Evolutionary conservation across 441 rosid species (phyloP), one percentile per base, ranked within the genome.

Genomic region (Jatropha multifida): DNA sequence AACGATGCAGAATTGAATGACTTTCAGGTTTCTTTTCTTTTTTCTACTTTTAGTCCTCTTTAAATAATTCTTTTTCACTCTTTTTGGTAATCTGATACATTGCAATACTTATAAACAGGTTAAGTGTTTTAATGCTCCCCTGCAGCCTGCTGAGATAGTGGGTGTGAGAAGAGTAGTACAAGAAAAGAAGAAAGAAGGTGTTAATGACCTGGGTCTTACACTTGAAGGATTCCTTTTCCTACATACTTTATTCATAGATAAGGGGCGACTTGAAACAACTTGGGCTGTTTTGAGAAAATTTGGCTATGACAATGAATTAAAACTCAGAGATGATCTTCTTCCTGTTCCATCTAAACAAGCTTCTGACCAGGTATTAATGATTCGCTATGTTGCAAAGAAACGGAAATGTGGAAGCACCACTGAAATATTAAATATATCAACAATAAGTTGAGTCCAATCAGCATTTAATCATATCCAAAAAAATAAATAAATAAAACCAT

Each of bases 211-310:
- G 37, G 99, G 99, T 64, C 92, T 95, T 74, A 93, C 97, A 58
- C 82, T 93, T 83, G 89, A 89, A 32, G 99, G 99, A 7, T 95
- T 95, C 81, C 87, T 95, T 64, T 93, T 89, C 80, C 91, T 95
- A 71, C 99, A 93, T 86, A 88, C 96, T 73, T 84, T 95, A 72
- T 95, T 95, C 75, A 93, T 95, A 48, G 99, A 92, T 75, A 93
- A 87, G 83, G 96, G 98, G 68, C 90, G 98, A 71, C 86, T 90
- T 1, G 97, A 95, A 89, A 90, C 98, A 49, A 89, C 97, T 20
- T 93, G 99, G 96, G 84, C 96, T 15, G 97, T 93, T 62, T 80
- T 95, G 41, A 85, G 98, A 83, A 93, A 90, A 80, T 95, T 84
- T 76, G 99, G 96, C 70, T 92, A 94, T 74, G 83, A 85, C 60